Base-by-base conservation (phyloP, 2,329 filamentous ascomycete species). In the Fusarium sp. region DNA sequence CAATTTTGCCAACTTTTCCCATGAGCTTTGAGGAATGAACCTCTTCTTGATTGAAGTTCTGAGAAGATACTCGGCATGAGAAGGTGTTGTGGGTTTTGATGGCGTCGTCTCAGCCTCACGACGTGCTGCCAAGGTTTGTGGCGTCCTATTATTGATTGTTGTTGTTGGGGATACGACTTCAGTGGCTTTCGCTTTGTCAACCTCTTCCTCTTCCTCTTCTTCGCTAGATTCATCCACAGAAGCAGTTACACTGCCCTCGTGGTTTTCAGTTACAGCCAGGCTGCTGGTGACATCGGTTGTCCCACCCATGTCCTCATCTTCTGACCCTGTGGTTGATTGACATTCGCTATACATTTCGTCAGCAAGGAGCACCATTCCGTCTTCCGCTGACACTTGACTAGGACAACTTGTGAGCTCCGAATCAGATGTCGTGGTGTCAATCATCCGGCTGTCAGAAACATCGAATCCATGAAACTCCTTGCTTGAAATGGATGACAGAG, bases 21-120 rank as follows among this genome's bases (percentile, higher is more conserved):
- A 80, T 17, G 77, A 75, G 12, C 68, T 76, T 28, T 73, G 66
- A 18, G 79, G 74, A 28, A 80, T 72, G 32, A 77, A 64, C 8
- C 59, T 74, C 54, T 75, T 75, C 53, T 75, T 74, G 13, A 79
- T 41, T 15, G 79, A 75, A 38, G 54, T 60, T 28, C 72, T 79
- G 3, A 80, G 58, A 22, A 78, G 75, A 39, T 73, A 74, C 6
- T 68, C 71, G 13, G 60, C 47, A 59, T 44, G 51, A 17, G 64
- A 60, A 35, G 65, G 42, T 22, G 64, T 15, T 32, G 45, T 15
- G n/a, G 22, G 22, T n/a, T 62, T 42, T 22, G 41, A 30, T 45
- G 53, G 35, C 38, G 56, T 51, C 44, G 32, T 42, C 44, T 50
- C 36, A 15, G 35, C 30, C 44, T 66, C 30, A 30, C 30, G 55